Base-by-base conservation (phyloP, 192 early-diverging fungal genomes). In the Dissophora globulifera region DNA sequence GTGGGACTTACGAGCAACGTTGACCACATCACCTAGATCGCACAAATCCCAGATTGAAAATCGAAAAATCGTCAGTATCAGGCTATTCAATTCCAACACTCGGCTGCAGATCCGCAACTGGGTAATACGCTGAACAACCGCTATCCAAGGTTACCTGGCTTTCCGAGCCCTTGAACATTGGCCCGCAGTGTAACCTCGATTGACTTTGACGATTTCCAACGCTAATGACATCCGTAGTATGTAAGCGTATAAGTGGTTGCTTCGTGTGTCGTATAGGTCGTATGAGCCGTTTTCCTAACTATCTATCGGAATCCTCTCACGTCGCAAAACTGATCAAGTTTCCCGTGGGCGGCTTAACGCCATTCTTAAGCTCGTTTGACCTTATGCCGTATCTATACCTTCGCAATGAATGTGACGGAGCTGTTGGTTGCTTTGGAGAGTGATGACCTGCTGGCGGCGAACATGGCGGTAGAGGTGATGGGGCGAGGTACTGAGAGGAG, bases 161-260 rank as follows among this genome's bases (percentile, higher is more conserved):
- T 76, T 59, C 72, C 72, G 50, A 76, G 72, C n/a, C 72, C 72
- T 31, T 62, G 63, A 15, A 76, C 63, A n/a, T 67, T 62, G 33
- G 63, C 72, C 35, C 63, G 60, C 33, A 76, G 40, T 13, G 72
- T 76, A 43, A 76, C 72, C 15, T 76, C 64, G 20, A 76, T 50
- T 1, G 72, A 57, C 57, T 75, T 75, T 66, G 56, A 54, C 20
- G 71, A 75, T 56, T 56, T 67, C 72, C 72, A 76, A 58, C 72
- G 72, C 72, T 76, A 67, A 16, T 32, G 6, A 51, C 7, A 25
- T 4, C 12, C 23, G 25, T 38, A 9, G 13, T 9, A 9, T 38
- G 6, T 38, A 38, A 38, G 35, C 6, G n/a, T n/a, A n/a, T n/a
- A n/a, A n/a, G n/a, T n/a, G n/a, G n/a, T n/a, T n/a, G 13, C 35